Conservation (phyloP, 108 stramenopile genomes). For the Nitzschia sp. region DNA sequence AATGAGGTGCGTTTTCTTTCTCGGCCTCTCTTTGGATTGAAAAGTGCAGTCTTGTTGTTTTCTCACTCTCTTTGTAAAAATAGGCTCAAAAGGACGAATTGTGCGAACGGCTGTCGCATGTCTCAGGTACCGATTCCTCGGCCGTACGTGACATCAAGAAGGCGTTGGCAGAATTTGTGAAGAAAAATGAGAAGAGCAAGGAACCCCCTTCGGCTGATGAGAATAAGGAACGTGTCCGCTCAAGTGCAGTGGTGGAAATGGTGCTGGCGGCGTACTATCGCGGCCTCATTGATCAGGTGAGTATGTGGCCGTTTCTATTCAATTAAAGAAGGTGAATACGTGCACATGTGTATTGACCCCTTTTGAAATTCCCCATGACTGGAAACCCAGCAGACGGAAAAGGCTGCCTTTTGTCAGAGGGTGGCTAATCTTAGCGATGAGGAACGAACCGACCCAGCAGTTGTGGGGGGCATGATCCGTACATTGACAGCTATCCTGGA, state of each 20-base stretch:
- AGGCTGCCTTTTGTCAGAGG: slow-evolving; percentile 14
- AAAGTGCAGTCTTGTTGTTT: neutral
- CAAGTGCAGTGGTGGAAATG: slow-evolving; percentile 25
- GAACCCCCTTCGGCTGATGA: neutral
- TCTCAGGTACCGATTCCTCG: neutral
- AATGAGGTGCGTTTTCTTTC: neutral
- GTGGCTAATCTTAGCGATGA: slow-evolving; percentile 4
- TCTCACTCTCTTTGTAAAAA: neutral
- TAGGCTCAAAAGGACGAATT: slow-evolving; percentile 10
- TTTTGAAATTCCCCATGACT: neutral
- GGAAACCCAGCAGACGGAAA: slow-evolving; percentile 1
- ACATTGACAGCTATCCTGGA: slow-evolving; percentile 18
- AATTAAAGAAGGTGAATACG: too few relatives aligned
- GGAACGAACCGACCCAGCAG: slow-evolving; percentile 8
- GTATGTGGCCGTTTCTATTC: too few relatives aligned
- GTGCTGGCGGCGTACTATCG: slow-evolving; percentile 17
- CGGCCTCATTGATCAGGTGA: slow-evolving; percentile 23
- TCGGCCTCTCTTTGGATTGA: too few relatives aligned
- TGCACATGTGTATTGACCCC: neutral
- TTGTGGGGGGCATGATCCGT: slow-evolving; percentile 16
- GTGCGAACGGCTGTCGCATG: neutral
- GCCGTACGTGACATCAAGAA: neutral
- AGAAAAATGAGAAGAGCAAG: neutral
- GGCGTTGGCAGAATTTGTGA: neutral
- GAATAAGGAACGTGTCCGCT: neutral